These are phyloP conservation scores for Sarcomyxa edulis DNA, from an alignment of 768 basidiomycete species.

Conservation along the genomic window DNA sequence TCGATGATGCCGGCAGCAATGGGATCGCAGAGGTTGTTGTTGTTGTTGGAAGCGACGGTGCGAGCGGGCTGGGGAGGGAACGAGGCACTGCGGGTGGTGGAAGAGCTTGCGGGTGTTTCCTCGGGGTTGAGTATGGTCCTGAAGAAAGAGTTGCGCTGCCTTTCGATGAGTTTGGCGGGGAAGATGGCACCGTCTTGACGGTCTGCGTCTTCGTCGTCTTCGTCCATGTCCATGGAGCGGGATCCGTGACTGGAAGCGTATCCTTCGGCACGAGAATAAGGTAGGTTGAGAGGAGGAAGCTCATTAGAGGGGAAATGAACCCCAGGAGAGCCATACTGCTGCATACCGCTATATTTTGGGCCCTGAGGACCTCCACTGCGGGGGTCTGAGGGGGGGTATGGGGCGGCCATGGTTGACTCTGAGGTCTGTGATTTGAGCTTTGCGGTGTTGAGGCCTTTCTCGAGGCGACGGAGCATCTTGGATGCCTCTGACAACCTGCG, in stretches of 20 bases:
- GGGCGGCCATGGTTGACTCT: slow-evolving; percentile 25
- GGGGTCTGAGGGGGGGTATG: slow-evolving; percentile 27
- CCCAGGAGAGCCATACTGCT: slow-evolving; percentile 26
- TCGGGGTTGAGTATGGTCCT: slow-evolving; percentile 77
- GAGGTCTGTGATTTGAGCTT: slow-evolving; percentile 63
- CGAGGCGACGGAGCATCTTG: slow-evolving; percentile 82
- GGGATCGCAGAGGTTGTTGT: slow-evolving; percentile 62
- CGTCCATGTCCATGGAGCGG: slow-evolving; percentile 45
- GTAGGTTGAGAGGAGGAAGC: slow-evolving; percentile 42
- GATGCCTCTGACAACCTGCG: slow-evolving; percentile 80
- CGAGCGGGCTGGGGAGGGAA: slow-evolving; percentile 34
- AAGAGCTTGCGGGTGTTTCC: slow-evolving; percentile 33
- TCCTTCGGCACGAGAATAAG: slow-evolving; percentile 27
- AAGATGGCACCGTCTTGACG: slow-evolving; percentile 59
- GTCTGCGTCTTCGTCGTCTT: slow-evolving; percentile 63
- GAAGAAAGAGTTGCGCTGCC: slow-evolving; percentile 72
- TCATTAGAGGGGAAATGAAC: slow-evolving; percentile 40
- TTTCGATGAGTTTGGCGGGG: slow-evolving; percentile 76
- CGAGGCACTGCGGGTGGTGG: slow-evolving; percentile 29
- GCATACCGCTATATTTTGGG: slow-evolving; percentile 20
- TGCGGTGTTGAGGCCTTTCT: slow-evolving; percentile 75
- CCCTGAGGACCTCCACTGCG: slow-evolving; percentile 18
- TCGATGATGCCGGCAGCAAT: slow-evolving; percentile 65
- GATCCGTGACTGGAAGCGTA: slow-evolving; percentile 32
- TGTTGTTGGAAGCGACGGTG: slow-evolving; percentile 29